Base-by-base conservation (phyloP, 345 rosid species). In the Euphorbia pulcherrima region DNA sequence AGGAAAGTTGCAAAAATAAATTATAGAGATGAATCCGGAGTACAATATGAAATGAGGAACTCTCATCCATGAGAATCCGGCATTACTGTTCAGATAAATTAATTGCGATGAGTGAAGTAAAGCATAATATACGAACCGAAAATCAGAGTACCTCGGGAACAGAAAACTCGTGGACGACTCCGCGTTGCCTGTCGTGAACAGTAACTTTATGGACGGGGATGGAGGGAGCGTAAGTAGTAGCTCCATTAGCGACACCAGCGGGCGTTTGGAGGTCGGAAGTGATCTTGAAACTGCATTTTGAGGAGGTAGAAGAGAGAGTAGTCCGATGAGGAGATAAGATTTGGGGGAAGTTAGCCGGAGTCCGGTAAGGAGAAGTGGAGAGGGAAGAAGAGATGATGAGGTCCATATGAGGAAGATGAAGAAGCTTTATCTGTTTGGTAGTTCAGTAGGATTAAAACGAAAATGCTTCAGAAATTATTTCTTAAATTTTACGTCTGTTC, bases 111-210 rank as follows among this genome's bases (percentile, higher is more conserved):
- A 33, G 37, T 33, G 37, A 33, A 33, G 4, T 33, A 33, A 33
- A 33, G 37, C 37, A 33, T 3, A 33, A 33, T 33, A 33, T 33
- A 3, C 37, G 14, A 27, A 13, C 17, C 8, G 39, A 17, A 13
- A 23, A 17, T 12, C 3, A 0, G 54, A 53, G 40, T 58, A 89
- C 98, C 97, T 90, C 97, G 0, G 98, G 98, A 58, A 93, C 97
- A 1, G 81, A 47, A 66, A 93, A 93, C 71, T 93, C 90, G 72
- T 90, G 96, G 51, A 86, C 86, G 1, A 89, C 82, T 14, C 92
- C 96, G 26, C 89, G 87, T 74, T 85, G 87, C 60, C 94, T 80
- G 80, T 93, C 98, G 74, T 81, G 89, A 55, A 93, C 96, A 2
- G 85, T 87, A 74, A 93, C 96, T 60, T 93, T 93, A 65, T 93